Percentiles rank a stretch among this genome's conserved stretches.
phyloP scores from a whole-genome alignment of 2,329 filamentous ascomycete genomes.

The Beauveria sp. region DNA sequence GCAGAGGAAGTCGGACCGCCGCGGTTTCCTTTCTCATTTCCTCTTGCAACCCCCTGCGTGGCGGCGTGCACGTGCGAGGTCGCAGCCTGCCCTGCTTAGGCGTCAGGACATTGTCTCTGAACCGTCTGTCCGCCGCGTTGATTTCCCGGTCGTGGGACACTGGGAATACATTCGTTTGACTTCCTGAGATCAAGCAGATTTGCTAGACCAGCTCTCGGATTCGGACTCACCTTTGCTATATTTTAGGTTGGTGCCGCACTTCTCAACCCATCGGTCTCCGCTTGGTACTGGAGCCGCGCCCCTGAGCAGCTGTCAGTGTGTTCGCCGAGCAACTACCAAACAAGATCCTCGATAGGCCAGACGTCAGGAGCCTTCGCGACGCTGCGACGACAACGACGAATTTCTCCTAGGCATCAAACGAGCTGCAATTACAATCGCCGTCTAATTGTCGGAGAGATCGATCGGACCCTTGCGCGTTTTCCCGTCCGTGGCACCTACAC shows the following conservation, averaged over 20 bases:
- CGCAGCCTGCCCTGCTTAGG: neutral
- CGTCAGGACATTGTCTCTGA: neutral
- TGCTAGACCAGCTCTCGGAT: neutral
- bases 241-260: neutral
- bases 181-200: neutral
- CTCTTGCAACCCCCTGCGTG: neutral
- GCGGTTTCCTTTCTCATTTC: neutral
- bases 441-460: neutral
- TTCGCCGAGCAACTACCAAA: constrained; percentile 7
- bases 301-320: neutral
- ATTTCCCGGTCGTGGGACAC: neutral
- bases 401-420: neutral
- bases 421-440: neutral
- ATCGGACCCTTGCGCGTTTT: neutral
- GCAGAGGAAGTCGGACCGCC: neutral
- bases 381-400: neutral
- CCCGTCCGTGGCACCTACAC: neutral
- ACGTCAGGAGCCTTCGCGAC: constrained; percentile 9
- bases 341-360: neutral
- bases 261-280: neutral
- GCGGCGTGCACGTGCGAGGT: neutral
- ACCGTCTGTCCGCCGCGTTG: neutral
- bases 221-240: neutral
- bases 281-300: neutral
- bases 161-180: neutral